phyloP scores from a whole-genome alignment of 163 green algal species.

The Scenedesmus sp. region DNA sequence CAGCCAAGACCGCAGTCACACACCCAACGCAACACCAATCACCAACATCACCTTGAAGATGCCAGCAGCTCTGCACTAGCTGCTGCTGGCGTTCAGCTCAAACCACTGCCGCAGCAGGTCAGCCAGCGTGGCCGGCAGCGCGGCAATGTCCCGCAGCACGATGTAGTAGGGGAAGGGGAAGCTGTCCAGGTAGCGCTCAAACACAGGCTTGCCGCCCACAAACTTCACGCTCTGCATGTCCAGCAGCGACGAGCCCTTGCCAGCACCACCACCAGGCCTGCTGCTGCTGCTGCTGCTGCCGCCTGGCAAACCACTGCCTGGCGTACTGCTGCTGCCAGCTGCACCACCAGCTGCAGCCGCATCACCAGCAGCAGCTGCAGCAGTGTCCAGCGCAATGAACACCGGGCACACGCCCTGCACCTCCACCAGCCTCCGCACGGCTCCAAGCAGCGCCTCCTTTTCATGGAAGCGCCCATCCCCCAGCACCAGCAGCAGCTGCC shows the following conservation, averaged over 20 bases:
- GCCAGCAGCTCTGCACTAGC: background rate
- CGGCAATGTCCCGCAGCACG: constrained; percentile 90
- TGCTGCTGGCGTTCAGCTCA: constrained; percentile 74
- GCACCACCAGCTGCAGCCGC: background rate
- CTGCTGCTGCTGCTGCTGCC: background rate
- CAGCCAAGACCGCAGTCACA: too few relatives aligned
- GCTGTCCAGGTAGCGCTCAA: constrained; percentile 96
- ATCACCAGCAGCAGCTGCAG: background rate
- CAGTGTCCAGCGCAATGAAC: constrained; percentile 95
- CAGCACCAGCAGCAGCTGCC: constrained; percentile 83
- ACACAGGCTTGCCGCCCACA: constrained; percentile 88
- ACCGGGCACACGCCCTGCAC: constrained; percentile 88
- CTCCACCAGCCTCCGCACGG: constrained; percentile 75
- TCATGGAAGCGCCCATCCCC: constrained; percentile 98
- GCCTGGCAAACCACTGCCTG: background rate
- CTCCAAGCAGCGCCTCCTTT: constrained; percentile 84
- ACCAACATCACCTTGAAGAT: too few relatives aligned
- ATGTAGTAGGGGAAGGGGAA: constrained; percentile 99
- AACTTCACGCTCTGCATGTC: constrained; percentile 91
- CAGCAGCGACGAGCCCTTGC: constrained; percentile 55
- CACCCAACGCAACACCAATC: too few relatives aligned
- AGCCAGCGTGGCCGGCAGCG: constrained; percentile 90
- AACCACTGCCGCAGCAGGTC: constrained; percentile 98
- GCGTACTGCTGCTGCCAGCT: background rate
- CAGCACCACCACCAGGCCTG: background rate